Base-by-base conservation (phyloP, 164 flowering plant species). In the Saururus chinensis region DNA sequence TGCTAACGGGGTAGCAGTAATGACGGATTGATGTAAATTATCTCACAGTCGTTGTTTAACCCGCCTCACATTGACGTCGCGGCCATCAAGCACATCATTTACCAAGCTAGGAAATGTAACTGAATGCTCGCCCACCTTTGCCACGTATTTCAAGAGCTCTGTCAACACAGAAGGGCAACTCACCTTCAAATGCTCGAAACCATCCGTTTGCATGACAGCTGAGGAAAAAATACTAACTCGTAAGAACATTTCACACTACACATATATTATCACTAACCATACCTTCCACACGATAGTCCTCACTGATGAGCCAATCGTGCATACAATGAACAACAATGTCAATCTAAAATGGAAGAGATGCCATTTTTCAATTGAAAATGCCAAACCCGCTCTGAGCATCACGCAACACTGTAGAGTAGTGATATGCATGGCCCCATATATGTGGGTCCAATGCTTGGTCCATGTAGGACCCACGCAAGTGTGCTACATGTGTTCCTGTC, bases 191-290 rank as follows among this genome's bases (percentile, higher is more conserved):
- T 89, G 81, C 19, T 81, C 84, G 56, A 79, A 87, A 23, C 93
- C 96, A 35, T 89, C 96, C 0, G 91, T 83, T 57, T 89, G 86
- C 96, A 89, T 89, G 68, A 88, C 96, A 65, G 88, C 92, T 88
- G 87, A 63, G 63, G 65, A 17, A 24, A 55, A 48, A 61, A 21
- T 56, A 24, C 37, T 6, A 56, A 23, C 12, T 53, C 12, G 17
- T 53, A 19, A 53, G 19, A 30, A 30, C 37, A 30, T 30, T 19
- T 53, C 8, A 53, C 56, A 52, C 9, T 19, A 12, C 9, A 52
- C 54, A 52, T 12, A 30, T 30, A 30, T 30, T 30, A 30, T 30
- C 37, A 30, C n/a, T 30, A 30, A 30, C 6, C 37, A 30, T 30
- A 30, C 6, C 6, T 30, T 30, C 37, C 37, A 30, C 37, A 30